Evolutionary conservation across 2,329 filamentous ascomycete genomes (phyloP), one percentile per base, ranked within the genome.

Genomic region (Pyricularia pennisetigena): DNA sequence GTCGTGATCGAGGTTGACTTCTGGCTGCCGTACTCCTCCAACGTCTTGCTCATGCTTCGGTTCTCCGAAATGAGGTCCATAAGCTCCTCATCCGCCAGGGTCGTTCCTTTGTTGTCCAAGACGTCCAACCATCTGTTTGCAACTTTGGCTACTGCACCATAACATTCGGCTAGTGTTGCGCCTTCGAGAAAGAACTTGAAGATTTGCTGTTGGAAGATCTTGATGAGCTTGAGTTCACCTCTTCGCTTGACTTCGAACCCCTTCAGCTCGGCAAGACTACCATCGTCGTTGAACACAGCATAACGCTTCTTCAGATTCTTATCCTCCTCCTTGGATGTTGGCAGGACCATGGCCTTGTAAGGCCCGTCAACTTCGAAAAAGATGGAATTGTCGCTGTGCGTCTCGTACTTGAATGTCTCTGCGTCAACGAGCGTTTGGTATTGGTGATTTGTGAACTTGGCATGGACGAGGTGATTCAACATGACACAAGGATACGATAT

Each of bases 1-100:
- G 95, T 99, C 2, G 95, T 99, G 77, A 99, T 99, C n/a, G 95
- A 97, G 1, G 95, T 99, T 0, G 94, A 98, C 77, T 99, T 99
- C 74, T 99, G 96, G 8, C 81, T 82, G 23, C 94, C 95, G 72
- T 99, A 99, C 79, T 99, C 96, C 72, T 97, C 94, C 1, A 99
- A 82, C 0, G 95, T 96, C 80, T 99, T 99, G 23, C 89, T 86
- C 95, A 99, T 99, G 81, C 88, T 98, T 81, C 96, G 90, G 80
- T 99, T 99, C 78, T 99, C 95, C 66, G 93, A 97, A 88, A 99
- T 99, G n/a, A 99, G 89, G 74, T 99, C 94, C 78, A 99, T 98
- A 59, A 99, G 86, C 76, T 99, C 95, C 76, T 98, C 94, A 73
- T 99, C 94, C 0, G 94, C 94, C 16, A 99, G 82, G 0, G 94